phyloP scores from a whole-genome alignment of 2,329 filamentous ascomycete species.

The Penicillium sp. region DNA sequence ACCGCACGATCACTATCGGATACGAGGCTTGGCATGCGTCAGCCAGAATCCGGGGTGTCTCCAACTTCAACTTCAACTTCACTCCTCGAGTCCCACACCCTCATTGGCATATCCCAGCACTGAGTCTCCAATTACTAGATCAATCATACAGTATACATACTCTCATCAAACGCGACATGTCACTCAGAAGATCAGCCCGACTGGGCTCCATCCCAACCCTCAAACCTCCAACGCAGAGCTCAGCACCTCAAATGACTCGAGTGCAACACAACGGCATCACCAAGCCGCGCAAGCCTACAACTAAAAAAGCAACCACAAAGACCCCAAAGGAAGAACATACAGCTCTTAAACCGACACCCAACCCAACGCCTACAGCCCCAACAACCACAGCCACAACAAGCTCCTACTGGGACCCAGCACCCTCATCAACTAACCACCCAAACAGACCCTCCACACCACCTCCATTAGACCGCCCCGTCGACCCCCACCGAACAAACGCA shows the following conservation, averaged over 20 bases:
- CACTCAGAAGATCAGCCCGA: conserved; percentile 57
- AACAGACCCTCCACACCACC: conserved; percentile 53
- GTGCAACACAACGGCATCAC: conserved; percentile 31
- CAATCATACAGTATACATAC: too few relatives aligned
- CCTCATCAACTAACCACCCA: conserved; percentile 22
- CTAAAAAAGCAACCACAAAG: conserved; percentile 25
- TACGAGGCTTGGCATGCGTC: conserved; percentile 10
- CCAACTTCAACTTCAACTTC: neutral
- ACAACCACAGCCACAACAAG: neutral
- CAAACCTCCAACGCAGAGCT: conserved; percentile 22
- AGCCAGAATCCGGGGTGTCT: conserved; percentile 12
- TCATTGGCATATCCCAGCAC: neutral
- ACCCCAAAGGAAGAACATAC: conserved; percentile 8
- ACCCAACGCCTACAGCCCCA: neutral
- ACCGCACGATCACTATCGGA: neutral
- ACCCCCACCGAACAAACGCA: conserved; percentile 54
- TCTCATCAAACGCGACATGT: conserved; percentile 49
- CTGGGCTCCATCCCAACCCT: conserved; percentile 39
- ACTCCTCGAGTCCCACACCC: neutral
- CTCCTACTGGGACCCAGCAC: conserved; percentile 29
- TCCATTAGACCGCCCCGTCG: conserved; percentile 49
- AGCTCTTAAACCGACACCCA: neutral
- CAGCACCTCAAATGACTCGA: conserved; percentile 27
- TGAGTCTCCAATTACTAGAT: too few relatives aligned
- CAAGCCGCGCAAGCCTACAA: conserved; percentile 34